Percentiles rank a stretch among this genome's conserved stretches.
Conservation (phyloP, 2,329 filamentous ascomycete genomes). For the Colletotrichum filicis region DNA sequence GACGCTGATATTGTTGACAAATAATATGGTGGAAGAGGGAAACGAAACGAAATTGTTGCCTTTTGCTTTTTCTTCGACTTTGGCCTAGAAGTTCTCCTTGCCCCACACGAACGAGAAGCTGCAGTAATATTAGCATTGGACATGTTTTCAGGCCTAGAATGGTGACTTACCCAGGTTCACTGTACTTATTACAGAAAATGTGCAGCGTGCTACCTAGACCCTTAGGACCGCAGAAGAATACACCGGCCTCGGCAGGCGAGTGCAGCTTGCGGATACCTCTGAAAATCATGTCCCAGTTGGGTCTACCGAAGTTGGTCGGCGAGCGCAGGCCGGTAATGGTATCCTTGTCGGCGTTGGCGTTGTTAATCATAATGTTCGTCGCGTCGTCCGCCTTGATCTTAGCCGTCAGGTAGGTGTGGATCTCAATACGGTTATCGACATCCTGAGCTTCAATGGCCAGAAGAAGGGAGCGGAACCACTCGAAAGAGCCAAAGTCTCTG, state of each 20-base stretch:
- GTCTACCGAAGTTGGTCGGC: constrained; percentile 86
- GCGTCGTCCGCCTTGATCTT: constrained; percentile 89
- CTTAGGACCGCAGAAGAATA: constrained; percentile 90
- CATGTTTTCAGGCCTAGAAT: neutral
- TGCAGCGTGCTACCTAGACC: constrained; percentile 80
- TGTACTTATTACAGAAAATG: constrained; percentile 89
- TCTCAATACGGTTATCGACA: constrained; percentile 85
- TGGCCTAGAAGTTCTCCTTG: constrained; percentile 73
- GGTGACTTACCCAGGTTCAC: constrained; percentile 76
- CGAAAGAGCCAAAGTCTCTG: constrained; percentile 87
- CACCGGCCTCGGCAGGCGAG: constrained; percentile 76
- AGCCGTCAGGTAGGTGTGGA: constrained; percentile 88
- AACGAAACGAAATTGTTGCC: constrained; percentile 33
- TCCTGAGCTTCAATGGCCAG: constrained; percentile 89
- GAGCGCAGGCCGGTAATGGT: constrained; percentile 85
- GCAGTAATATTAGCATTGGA: constrained; percentile 31
- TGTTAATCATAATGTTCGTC: constrained; percentile 94
- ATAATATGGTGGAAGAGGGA: constrained; percentile 33
- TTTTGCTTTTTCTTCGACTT: constrained; percentile 1
- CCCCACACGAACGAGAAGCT: constrained; percentile 76
- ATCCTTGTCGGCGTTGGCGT: constrained; percentile 85
- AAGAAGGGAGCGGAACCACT: constrained; percentile 88
- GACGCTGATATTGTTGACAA: constrained; percentile 29
- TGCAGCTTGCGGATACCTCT: constrained; percentile 84
- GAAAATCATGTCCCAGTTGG: constrained; percentile 94